These are phyloP conservation scores for Chrysanthemum seticuspe DNA, from an alignment of 129 eudicot genomes.

Conservation along the genomic window DNA sequence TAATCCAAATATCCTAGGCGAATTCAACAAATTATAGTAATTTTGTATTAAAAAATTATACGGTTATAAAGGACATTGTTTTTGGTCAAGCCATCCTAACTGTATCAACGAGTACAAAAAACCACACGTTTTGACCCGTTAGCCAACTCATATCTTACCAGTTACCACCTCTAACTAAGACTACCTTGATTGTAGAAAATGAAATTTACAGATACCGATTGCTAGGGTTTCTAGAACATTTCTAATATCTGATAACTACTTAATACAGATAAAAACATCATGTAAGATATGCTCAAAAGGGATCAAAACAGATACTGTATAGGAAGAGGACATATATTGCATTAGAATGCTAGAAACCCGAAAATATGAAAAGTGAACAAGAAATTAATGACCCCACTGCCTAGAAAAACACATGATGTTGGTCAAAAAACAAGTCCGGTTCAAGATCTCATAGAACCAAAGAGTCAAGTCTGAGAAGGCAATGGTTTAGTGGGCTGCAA, in stretches of 20 bases:
- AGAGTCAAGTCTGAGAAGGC: conserved; percentile 30
- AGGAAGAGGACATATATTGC: neutral
- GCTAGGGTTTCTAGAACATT: neutral
- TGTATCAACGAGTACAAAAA: too few relatives aligned
- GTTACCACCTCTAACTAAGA: too few relatives aligned
- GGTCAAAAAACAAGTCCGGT: conserved; percentile 29
- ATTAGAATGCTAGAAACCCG: neutral
- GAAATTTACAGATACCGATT: too few relatives aligned
- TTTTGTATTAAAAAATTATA: too few relatives aligned
- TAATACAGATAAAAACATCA: neutral
- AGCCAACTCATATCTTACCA: too few relatives aligned
- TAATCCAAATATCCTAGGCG: too few relatives aligned
- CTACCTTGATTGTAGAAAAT: too few relatives aligned
- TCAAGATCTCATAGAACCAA: conserved; percentile 35
- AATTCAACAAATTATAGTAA: too few relatives aligned
- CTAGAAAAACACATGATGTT: conserved; percentile 12
- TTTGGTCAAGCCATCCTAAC: too few relatives aligned
- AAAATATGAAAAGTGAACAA: neutral
- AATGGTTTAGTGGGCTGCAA: conserved; percentile 38
- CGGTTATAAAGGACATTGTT: too few relatives aligned
- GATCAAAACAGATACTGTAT: neutral
- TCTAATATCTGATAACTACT: neutral
- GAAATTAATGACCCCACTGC: conserved; percentile 3
- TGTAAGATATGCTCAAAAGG: conserved; percentile 13
- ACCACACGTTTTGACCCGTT: too few relatives aligned